Evolutionary conservation across 352 stramenopile genomes (phyloP).

Genomic region (Phytophthora quininea): DNA sequence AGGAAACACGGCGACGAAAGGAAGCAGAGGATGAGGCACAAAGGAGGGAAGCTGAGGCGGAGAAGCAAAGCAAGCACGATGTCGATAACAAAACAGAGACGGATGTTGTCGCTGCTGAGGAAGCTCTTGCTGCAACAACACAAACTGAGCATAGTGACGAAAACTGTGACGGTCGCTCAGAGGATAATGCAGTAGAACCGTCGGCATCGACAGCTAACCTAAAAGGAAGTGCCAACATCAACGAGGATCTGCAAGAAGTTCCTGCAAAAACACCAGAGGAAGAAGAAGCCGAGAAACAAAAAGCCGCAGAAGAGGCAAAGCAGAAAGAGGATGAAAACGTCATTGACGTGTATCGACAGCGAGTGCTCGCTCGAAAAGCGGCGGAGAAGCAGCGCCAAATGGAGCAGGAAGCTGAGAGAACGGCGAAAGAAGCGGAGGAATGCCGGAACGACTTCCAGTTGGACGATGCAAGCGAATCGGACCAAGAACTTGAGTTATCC

Average conservation of each 20-base stretch:
- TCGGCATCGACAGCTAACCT: too few relatives aligned
- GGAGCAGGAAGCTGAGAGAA: conserved; percentile 46
- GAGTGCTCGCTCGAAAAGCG: conserved; percentile 64
- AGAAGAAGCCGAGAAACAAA: conserved; percentile 39
- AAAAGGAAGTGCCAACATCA: too few relatives aligned
- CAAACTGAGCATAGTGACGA: too few relatives aligned
- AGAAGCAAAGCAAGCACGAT: neutral
- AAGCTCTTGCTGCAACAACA: too few relatives aligned
- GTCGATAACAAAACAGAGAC: neutral
- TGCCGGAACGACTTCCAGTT: conserved; percentile 16
- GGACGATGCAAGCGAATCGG: conserved; percentile 33
- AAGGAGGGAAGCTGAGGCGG: neutral
- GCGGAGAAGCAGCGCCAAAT: conserved; percentile 64
- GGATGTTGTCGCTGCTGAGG: too few relatives aligned
- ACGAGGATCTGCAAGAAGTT: neutral
- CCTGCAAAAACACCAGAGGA: conserved; percentile 30
- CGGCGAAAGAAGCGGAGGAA: conserved; percentile 48
- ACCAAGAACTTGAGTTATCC: conserved; percentile 65
- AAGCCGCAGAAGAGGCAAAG: conserved; percentile 52
- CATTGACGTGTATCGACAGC: conserved; percentile 71
- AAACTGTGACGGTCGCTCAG: too few relatives aligned
- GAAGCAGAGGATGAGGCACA: conserved; percentile 5
- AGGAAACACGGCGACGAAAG: conserved; percentile 5
- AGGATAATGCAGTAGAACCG: too few relatives aligned
- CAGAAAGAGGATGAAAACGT: conserved; percentile 60